A percentile compares a stretch with the other conserved stretches of the same genome.
These are phyloP conservation scores for Saturnispora ahearnii DNA, from an alignment of 805 yeast genomes.

Conservation along the genomic window DNA sequence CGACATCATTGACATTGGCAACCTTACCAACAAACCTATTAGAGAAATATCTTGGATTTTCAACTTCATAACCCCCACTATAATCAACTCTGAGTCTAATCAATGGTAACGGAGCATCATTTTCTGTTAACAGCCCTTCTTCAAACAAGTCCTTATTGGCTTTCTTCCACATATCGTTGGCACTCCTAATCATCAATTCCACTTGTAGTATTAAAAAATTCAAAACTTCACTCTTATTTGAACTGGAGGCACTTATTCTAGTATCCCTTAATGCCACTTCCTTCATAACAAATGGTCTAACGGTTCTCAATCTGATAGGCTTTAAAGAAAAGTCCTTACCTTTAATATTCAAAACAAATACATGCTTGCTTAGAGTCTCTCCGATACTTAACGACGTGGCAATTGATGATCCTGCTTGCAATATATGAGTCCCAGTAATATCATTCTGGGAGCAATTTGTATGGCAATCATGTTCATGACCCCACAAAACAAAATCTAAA, in stretches of 20 bases:
- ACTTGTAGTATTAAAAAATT: slow-evolving; percentile 54
- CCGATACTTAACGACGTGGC: slow-evolving; percentile 86
- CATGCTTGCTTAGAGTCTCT: slow-evolving; percentile 68
- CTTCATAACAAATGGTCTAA: slow-evolving; percentile 74
- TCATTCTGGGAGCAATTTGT: slow-evolving; percentile 57
- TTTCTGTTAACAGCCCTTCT: slow-evolving; percentile 23
- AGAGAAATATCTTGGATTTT: slow-evolving; percentile 81
- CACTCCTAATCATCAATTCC: slow-evolving; percentile 54
- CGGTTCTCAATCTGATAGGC: slow-evolving; percentile 55
- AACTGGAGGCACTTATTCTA: slow-evolving; percentile 49
- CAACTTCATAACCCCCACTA: slow-evolving; percentile 84
- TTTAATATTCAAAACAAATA: slow-evolving; percentile 59
- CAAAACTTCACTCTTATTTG: slow-evolving; percentile 52
- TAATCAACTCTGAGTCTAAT: slow-evolving; percentile 81
- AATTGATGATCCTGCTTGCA: slow-evolving; percentile 91
- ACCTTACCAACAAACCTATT: slow-evolving; percentile 84
- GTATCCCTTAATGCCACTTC: slow-evolving; percentile 49
- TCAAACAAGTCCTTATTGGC: slow-evolving; percentile 22
- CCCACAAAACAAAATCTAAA: slow-evolving; percentile 85
- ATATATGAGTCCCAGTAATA: slow-evolving; percentile 58
- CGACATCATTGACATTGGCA: slow-evolving; percentile 84
- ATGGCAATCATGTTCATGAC: slow-evolving; percentile 94
- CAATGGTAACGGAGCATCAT: slow-evolving; percentile 65
- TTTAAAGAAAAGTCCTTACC: slow-evolving; percentile 48
- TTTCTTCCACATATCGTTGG: slow-evolving; percentile 40